A percentile compares a stretch with the other conserved stretches of the same genome.
phyloP scores from a whole-genome alignment of 73 alveolate species.

The Diophrys appendiculata region DNA sequence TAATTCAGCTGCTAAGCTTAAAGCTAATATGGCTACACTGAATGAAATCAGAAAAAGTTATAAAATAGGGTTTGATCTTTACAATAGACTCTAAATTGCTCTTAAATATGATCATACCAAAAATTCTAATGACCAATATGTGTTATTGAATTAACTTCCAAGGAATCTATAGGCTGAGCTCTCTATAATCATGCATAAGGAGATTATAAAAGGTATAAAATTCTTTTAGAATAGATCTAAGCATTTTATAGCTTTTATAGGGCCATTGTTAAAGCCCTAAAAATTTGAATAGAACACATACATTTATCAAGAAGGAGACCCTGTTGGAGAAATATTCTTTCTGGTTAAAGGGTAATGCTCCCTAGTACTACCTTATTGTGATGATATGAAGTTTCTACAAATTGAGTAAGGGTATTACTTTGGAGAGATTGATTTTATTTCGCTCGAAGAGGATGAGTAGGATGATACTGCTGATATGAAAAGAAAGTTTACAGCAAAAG shows the following conservation, averaged over 20 bases:
- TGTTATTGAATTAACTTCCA: conserved; percentile 83
- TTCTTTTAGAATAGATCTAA: conserved; percentile 60
- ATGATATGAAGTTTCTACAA: conserved; percentile 33
- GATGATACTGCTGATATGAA: conserved; percentile 14
- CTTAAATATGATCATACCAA: conserved; percentile 60
- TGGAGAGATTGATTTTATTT: conserved; percentile 73
- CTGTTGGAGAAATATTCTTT: conserved; percentile 64
- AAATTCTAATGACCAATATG: conserved; percentile 57
- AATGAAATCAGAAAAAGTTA: conserved; percentile 44
- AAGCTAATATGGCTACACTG: conserved; percentile 40
- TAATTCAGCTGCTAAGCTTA: conserved; percentile 26
- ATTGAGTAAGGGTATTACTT: conserved; percentile 65
- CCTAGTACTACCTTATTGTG: conserved; percentile 50
- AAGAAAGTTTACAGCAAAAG: conserved; percentile 48
- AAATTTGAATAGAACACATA: conserved; percentile 40
- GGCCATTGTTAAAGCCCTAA: conserved; percentile 72
- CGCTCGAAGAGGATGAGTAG: background rate
- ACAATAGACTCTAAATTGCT: conserved; percentile 43
- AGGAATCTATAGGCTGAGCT: conserved; percentile 81
- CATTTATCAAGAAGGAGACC: conserved; percentile 72
- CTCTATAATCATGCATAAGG: conserved; percentile 63
- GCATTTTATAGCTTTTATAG: conserved; percentile 64
- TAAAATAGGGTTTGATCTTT: conserved; percentile 43
- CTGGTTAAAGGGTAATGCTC: conserved; percentile 60
- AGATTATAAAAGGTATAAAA: conserved; percentile 39